Evolutionary conservation across 371 early-diverging fungal species (phyloP).

Genomic region (Nematocida parisii): DNA sequence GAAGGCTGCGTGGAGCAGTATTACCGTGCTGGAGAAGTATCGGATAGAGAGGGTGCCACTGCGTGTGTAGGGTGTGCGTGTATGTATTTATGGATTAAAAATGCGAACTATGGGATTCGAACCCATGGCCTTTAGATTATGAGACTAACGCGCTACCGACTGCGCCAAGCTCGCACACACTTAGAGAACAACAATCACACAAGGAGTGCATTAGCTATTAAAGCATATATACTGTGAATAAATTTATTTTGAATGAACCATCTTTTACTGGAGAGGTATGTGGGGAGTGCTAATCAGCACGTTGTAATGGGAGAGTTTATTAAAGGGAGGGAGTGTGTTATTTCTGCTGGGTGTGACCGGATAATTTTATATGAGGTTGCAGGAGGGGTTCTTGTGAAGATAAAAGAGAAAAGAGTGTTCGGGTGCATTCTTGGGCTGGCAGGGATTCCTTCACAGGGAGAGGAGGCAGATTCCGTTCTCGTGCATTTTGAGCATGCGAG

Average conservation of each 20-base stretch:
- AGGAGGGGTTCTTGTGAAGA: constrained; percentile 17
- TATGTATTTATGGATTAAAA: constrained; percentile 8
- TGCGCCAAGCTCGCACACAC: constrained; percentile 67
- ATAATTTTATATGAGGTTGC: constrained; percentile 16
- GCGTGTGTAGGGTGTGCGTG: not conserved
- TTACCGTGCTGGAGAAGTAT: not conserved
- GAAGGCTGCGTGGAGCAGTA: not conserved
- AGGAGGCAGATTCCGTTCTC: constrained; percentile 14
- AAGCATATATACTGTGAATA: constrained; percentile 9
- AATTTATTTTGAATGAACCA: constrained; percentile 58
- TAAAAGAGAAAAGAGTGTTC: constrained; percentile 56
- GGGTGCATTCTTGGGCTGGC: constrained; percentile 29
- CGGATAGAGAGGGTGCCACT: not conserved
- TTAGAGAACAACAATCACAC: not conserved
- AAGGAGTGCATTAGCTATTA: not conserved
- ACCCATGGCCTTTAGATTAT: constrained; percentile 71
- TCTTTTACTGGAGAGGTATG: constrained; percentile 48
- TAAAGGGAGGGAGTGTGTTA: constrained; percentile 15
- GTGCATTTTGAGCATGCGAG: constrained; percentile 55
- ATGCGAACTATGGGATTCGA: constrained; percentile 70
- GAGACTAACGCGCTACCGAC: constrained; percentile 71
- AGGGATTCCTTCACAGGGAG: not conserved
- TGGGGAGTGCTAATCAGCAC: constrained; percentile 30
- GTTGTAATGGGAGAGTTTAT: constrained; percentile 39
- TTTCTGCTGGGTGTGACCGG: constrained; percentile 31